Conservation (phyloP, 148 eudicot genomes). For the Linanthus parryae region DNA sequence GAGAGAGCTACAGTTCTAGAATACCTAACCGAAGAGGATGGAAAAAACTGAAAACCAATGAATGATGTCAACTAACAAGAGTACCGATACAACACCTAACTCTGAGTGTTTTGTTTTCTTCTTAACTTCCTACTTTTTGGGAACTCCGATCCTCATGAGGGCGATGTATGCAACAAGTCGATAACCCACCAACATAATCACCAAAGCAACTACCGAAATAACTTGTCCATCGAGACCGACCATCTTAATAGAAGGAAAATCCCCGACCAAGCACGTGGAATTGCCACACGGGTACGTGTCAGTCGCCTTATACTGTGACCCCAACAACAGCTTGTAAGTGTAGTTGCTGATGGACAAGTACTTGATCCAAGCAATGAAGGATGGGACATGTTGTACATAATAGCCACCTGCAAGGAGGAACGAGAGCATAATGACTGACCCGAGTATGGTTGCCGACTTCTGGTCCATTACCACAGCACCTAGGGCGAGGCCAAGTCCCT, state of each 20-base stretch:
- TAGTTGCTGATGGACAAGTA: slow-evolving; percentile 46
- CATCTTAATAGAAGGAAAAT: slow-evolving; percentile 40
- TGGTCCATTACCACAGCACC: slow-evolving; percentile 73
- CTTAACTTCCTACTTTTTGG: slow-evolving; percentile 15
- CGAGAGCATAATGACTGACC: slow-evolving; percentile 58
- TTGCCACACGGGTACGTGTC: slow-evolving; percentile 50
- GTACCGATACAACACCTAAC: too few species aligned
- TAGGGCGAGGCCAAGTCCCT: slow-evolving; percentile 78
- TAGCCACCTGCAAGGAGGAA: slow-evolving; percentile 60
- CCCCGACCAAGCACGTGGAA: slow-evolving; percentile 43
- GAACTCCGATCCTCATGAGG: slow-evolving; percentile 71
- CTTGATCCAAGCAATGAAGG: slow-evolving; percentile 65
- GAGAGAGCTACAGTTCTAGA: too few species aligned
- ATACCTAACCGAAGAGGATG: too few species aligned
- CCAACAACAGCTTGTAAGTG: slow-evolving; percentile 53
- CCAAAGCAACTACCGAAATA: slow-evolving; percentile 35
- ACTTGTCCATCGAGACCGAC: slow-evolving; percentile 40
- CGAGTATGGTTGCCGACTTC: slow-evolving; percentile 51
- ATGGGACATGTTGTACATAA: slow-evolving; percentile 71
- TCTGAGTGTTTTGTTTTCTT: too few species aligned
- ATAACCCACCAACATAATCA: slow-evolving; percentile 49
- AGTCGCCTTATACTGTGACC: slow-evolving; percentile 49
- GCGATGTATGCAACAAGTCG: slow-evolving; percentile 64
- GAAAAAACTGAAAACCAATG: too few species aligned
- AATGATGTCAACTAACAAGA: too few species aligned